These are phyloP conservation scores for Psilocybe cyanescens DNA, from an alignment of 768 basidiomycete species.

Conservation along the genomic window DNA sequence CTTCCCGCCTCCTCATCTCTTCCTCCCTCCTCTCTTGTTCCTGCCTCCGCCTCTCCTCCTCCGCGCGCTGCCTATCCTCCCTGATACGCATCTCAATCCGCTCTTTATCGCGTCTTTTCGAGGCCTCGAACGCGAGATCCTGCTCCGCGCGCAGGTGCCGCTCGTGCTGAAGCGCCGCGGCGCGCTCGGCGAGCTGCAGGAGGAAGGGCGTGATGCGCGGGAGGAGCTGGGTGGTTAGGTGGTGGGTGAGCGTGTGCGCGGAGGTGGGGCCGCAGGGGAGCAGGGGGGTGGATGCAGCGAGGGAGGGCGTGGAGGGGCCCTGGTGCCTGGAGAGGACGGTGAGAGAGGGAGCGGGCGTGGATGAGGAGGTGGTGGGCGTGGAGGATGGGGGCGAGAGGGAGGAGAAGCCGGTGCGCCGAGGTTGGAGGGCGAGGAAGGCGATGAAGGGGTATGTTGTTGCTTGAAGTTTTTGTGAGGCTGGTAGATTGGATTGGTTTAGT, in stretches of 20 bases:
- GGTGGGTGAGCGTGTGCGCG: constrained; percentile 60
- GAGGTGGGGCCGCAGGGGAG: constrained; percentile 55
- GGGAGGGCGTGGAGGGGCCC: constrained; percentile 50
- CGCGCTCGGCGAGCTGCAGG: constrained; percentile 49
- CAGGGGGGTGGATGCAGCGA: constrained; percentile 21
- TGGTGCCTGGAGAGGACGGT: constrained; percentile 89
- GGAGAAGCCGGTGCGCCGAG: constrained; percentile 46
- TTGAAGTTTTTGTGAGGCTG: constrained; percentile 46
- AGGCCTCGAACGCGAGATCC: constrained; percentile 75
- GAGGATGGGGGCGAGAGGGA: constrained; percentile 27
- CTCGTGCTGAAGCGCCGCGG: constrained; percentile 38
- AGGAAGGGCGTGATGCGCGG: constrained; percentile 85
- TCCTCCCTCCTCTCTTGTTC: constrained; percentile 29
- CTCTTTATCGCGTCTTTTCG: constrained; percentile 68
- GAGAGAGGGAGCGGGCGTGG: constrained; percentile 54
- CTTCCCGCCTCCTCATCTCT: constrained; percentile 22
- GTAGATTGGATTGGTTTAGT: not conserved
- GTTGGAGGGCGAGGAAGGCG: constrained; percentile 89
- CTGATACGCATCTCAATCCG: constrained; percentile 60
- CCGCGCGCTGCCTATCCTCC: constrained; percentile 35
- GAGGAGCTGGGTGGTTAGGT: constrained; percentile 72
- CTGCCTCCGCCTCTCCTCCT: constrained; percentile 40
- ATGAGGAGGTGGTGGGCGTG: constrained; percentile 35
- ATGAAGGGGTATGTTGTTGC: constrained; percentile 93
- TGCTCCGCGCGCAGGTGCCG: constrained; percentile 77